Conservation (phyloP, 176 grass and related monocot species). For the Oryza glaberrima region DNA sequence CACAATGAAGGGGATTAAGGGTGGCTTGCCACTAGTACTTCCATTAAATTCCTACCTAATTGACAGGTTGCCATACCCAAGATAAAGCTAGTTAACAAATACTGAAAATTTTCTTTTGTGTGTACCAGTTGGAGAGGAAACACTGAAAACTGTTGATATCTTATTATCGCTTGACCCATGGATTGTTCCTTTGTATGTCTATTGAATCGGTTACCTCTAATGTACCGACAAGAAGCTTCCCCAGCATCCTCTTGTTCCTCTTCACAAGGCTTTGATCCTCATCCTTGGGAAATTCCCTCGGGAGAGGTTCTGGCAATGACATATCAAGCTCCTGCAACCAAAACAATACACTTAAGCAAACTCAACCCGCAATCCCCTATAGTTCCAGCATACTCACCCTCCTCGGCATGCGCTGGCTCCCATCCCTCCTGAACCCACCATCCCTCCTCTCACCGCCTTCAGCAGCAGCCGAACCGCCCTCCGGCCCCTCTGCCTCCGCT, state of each 20-base stretch:
- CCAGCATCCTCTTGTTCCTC: constrained; percentile 95
- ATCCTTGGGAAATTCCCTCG: constrained; percentile 74
- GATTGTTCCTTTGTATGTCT: background rate
- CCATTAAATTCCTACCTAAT: background rate
- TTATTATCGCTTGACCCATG: background rate
- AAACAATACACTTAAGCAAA: constrained; percentile 28
- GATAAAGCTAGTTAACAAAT: constrained; percentile 14
- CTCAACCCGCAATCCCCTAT: background rate
- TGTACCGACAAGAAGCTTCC: constrained; percentile 92
- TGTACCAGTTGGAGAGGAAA: background rate
- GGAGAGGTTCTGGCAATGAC: constrained; percentile 72
- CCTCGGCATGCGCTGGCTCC: constrained; percentile 40
- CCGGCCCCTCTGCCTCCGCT: constrained; percentile 19
- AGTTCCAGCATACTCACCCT: constrained; percentile 54
- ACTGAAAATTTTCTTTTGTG: background rate
- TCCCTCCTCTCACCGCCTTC: constrained; percentile 51
- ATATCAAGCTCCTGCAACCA: constrained; percentile 72
- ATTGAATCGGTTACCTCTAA: constrained; percentile 65
- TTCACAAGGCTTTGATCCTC: constrained; percentile 78
- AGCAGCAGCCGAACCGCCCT: constrained; percentile 3
- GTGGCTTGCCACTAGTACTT: background rate
- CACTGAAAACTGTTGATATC: background rate
- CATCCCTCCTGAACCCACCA: constrained; percentile 73
- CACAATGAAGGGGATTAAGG: background rate
- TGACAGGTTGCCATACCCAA: background rate